Percentiles rank a stretch among this genome's conserved stretches.
These are phyloP conservation scores for Beauveria varroae DNA, from an alignment of 2,329 filamentous ascomycete genomes.

Conservation along the genomic window DNA sequence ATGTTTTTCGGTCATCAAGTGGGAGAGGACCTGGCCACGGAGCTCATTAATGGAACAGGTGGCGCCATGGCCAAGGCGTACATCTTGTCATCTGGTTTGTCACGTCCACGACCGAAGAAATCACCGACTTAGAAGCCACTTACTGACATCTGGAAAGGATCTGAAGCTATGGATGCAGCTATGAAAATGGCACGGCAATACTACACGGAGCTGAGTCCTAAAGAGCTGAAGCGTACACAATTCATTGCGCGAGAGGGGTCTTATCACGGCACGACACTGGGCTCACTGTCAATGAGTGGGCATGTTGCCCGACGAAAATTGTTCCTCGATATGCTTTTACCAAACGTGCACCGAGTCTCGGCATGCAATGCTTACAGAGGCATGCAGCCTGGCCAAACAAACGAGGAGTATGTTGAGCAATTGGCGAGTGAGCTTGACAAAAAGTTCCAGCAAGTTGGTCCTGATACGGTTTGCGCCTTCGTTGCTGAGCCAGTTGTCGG, in stretches of 20 bases:
- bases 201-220: conserved; percentile 29
- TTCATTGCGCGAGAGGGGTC: conserved; percentile 63
- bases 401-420: conserved; percentile 49
- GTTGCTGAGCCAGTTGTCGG: conserved; percentile 66
- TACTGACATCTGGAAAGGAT: conserved; percentile 31
- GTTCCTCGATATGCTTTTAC: conserved; percentile 53
- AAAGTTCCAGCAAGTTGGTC: conserved; percentile 56
- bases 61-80: conserved; percentile 27
- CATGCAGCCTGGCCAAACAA: conserved; percentile 41
- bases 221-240: conserved; percentile 47
- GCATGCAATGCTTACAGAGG: conserved; percentile 59
- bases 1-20: conserved; percentile 18
- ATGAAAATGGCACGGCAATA: conserved; percentile 41
- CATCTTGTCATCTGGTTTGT: conserved; percentile 28
- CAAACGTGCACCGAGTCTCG: conserved; percentile 50
- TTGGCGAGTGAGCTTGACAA: conserved; percentile 57
- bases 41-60: conserved; percentile 23
- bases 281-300: conserved; percentile 55
- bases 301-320: conserved; percentile 51
- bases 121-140: too few relatives aligned
- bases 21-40: conserved; percentile 16
- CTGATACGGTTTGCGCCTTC: conserved; percentile 61
- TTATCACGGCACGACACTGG: conserved; percentile 67
- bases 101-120: background rate
- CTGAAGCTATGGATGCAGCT: conserved; percentile 38